Conservation (phyloP, 768 basidiomycete species). For the Boletus bicolor region DNA sequence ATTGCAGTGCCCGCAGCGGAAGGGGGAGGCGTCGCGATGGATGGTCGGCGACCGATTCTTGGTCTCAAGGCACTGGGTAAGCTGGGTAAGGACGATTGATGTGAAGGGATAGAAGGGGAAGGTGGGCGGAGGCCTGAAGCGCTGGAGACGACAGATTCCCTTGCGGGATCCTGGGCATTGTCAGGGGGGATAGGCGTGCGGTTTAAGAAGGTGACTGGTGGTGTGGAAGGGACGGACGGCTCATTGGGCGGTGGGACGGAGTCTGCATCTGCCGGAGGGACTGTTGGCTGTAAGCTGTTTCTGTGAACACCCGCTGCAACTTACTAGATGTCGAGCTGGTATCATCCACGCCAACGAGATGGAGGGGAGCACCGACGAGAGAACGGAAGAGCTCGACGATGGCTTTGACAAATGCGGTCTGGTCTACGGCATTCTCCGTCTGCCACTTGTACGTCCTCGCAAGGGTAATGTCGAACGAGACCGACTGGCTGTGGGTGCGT, state of each 20-base stretch:
- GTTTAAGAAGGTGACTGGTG: slow-evolving; percentile 3
- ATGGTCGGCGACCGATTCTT: slow-evolving; percentile 40
- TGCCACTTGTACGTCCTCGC: slow-evolving; percentile 90
- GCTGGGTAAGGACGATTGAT: slow-evolving; percentile 16
- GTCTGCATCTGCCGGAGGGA: slow-evolving; percentile 17
- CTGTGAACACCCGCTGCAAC: slow-evolving; percentile 4
- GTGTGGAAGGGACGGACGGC: background rate
- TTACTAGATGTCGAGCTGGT: slow-evolving; percentile 27
- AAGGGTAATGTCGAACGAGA: slow-evolving; percentile 76
- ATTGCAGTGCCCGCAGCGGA: slow-evolving; percentile 24
- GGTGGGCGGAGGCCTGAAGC: slow-evolving; percentile 20
- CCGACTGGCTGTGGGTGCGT: slow-evolving; percentile 41
- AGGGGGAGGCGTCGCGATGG: slow-evolving; percentile 39
- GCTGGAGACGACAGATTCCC: slow-evolving; percentile 20
- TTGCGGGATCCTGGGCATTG: slow-evolving; percentile 26
- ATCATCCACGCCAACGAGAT: slow-evolving; percentile 57
- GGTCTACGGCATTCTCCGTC: slow-evolving; percentile 73
- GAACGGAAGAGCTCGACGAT: slow-evolving; percentile 59
- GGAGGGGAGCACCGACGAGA: slow-evolving; percentile 46
- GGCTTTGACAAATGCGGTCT: slow-evolving; percentile 65
- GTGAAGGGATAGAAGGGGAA: slow-evolving; percentile 19
- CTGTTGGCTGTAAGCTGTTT: slow-evolving; percentile 7
- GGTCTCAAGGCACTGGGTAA: slow-evolving; percentile 36
- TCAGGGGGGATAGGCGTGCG: slow-evolving; percentile 11
- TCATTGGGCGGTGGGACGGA: background rate